Base-by-base conservation (phyloP, 768 basidiomycete genomes). In the Cystobasidium tubakii region DNA sequence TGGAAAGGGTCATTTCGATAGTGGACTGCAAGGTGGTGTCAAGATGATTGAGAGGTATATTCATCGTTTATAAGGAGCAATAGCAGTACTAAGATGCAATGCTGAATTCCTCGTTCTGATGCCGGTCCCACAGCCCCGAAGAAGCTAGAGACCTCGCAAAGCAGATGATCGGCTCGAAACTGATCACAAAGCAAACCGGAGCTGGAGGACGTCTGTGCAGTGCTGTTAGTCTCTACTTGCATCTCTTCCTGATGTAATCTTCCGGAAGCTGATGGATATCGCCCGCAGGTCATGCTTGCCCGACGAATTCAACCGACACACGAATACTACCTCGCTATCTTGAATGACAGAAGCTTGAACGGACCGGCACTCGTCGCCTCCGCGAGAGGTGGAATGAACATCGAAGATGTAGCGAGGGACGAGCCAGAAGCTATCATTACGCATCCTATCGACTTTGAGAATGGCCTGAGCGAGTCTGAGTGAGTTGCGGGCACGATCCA, bases 131-230 rank as follows among this genome's bases (percentile, higher is more conserved):
- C 77, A 92, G 91, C 75, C 89, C 96, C 29, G 86, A 89, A 77
- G 88, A 97, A 81, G 96, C 94, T 33, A 86, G 88, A 81, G 90
- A 93, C 53, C 86, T 86, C 76, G 95, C 96, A 6, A 82, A 83
- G 70, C 89, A 94, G 84, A 99, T 99, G 96, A 87, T 99, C 71
- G 93, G 93, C 62, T 85, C 89, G 70, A 90, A 90, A 75, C 87
- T 99, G 78, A 97, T 99, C 84, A 99, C 96, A 75, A 99, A 99
- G 81, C 96, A 99, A 82, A 99, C 96, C 9, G 96, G 96, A 76
- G 89, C 89, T 69, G 88, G 82, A 65, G 96, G 96, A 55, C 88
- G 95, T 73, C 82, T 94, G 76, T 98, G 96, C 85, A 99, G 97
- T 78, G 90, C 96, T 76, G 93, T 93, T 84, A 50, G 23, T 50